phyloP scores from a whole-genome alignment of 306 rosid species.

The Urtica urens region DNA sequence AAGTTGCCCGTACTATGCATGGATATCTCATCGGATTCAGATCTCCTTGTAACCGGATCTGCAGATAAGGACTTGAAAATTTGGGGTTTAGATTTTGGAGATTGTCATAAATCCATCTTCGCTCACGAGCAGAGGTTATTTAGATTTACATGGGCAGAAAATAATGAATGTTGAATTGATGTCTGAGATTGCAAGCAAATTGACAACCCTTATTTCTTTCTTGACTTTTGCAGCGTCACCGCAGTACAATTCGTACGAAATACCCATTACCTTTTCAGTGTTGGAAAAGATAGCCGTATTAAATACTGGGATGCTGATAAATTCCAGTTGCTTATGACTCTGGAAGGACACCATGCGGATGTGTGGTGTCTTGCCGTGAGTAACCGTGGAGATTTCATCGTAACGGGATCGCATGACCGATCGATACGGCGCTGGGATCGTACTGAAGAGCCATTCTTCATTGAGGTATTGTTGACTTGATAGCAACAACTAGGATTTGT shows the following conservation, averaged over 20 bases:
- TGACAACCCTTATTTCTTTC: constrained; percentile 22
- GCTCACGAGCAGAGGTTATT: constrained; percentile 86
- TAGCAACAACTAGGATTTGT: no score
- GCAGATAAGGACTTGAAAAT: constrained; percentile 91
- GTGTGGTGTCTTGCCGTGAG: constrained; percentile 85
- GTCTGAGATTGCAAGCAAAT: constrained; percentile 3
- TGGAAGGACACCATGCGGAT: constrained; percentile 95
- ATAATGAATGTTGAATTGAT: background rate
- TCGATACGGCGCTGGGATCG: constrained; percentile 99
- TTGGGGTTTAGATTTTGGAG: constrained; percentile 98
- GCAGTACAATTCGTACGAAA: constrained; percentile 73
- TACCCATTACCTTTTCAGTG: constrained; percentile 85
- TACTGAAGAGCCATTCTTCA: constrained; percentile 89
- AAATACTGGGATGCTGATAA: constrained; percentile 99
- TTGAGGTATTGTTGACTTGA: constrained; percentile 91
- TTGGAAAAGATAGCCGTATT: constrained; percentile 69
- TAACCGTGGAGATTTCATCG: constrained; percentile 79
- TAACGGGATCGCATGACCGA: constrained; percentile 89
- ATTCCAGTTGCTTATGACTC: constrained; percentile 79
- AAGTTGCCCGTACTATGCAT: constrained; percentile 87
- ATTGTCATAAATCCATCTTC: constrained; percentile 81
- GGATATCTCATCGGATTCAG: constrained; percentile 96
- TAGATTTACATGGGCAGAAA: background rate
- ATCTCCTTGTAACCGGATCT: constrained; percentile 83
- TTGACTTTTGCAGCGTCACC: constrained; percentile 63